Conservation (phyloP, 2,329 filamentous ascomycete genomes). For the Apiospora saccharicola region DNA sequence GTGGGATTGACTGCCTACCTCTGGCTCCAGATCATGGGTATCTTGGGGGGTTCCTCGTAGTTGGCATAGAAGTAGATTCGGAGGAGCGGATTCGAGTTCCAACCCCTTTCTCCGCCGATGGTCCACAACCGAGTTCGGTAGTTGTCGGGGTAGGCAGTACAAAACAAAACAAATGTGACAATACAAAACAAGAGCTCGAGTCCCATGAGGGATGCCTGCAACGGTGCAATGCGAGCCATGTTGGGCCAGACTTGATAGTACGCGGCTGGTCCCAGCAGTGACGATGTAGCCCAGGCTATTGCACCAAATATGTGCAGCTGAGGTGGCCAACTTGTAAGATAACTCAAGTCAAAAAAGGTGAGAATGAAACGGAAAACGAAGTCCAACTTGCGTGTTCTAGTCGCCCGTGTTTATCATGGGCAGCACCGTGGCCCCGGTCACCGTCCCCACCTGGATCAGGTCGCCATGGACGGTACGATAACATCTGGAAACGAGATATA, state of each 20-base stretch:
- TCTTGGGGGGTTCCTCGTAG: constrained; percentile 31
- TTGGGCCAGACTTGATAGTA: background rate
- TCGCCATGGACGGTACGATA: too few species aligned
- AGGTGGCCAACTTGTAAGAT: background rate
- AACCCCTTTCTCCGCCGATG: constrained; percentile 32
- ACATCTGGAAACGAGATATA: too few species aligned
- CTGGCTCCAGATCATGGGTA: constrained; percentile 32
- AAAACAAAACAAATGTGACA: constrained; percentile 19
- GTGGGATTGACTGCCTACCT: background rate
- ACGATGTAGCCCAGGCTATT: background rate
- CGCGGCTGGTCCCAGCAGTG: background rate
- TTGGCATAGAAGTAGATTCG: constrained; percentile 36
- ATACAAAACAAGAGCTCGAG: constrained; percentile 20
- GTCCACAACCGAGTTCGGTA: constrained; percentile 30
- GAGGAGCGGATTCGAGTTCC: constrained; percentile 35
- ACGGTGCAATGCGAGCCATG: background rate
- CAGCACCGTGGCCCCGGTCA: too few species aligned
- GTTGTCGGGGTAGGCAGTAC: constrained; percentile 30
- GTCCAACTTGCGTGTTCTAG: too few species aligned
- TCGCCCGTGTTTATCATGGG: too few species aligned
- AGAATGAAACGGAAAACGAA: too few species aligned
- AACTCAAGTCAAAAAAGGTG: too few species aligned
- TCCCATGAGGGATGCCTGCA: background rate
- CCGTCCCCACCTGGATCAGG: too few species aligned
- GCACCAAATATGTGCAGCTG: background rate